Base-by-base conservation (phyloP, 176 grass and related monocot genomes). In the Ensete glaucum region DNA sequence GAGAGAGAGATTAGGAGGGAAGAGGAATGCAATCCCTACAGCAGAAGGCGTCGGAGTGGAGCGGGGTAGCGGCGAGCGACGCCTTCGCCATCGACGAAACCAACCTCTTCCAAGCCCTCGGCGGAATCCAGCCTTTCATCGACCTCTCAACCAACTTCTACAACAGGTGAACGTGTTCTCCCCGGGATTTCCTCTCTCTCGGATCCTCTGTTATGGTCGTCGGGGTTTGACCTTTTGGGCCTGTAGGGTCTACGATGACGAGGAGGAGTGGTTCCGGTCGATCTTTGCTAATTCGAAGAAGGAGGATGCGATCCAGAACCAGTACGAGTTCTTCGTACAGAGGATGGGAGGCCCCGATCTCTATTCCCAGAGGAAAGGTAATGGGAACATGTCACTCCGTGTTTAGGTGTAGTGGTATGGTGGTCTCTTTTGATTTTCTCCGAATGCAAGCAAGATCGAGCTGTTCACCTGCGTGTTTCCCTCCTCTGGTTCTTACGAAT, bases 61-160 rank as follows among this genome's bases (percentile, higher is more conserved):
- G 88, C 76, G 90, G 94, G 51, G 90, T 97, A 26, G 87, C 90
- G 14, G 79, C 82, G 3, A 82, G n/a, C 50, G 90, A 97, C 29
- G 90, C 90, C 67, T 93, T 97, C 72, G 88, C 88, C 79, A 89
- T 97, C 69, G 94, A 99, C 69, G 88, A 91, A 0, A 79, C 71
- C 58, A 99, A 99, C 89, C 14, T 94, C 73, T 99, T 91, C 78
- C 58, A 91, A 76, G 63, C 84, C 76, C 90, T 99, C 29, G 95
- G 95, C 62, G 95, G 90, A 57, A 24, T 82, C 80, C 88, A 93
- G 90, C 88, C 90, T 26, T 97, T 97, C 68, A 69, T 97, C 57
- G 84, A 99, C 53, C 90, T 99, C 53, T 99, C 88, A 68, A 99
- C 95, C 69, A 91, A 93, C 63, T 99, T 99, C 88, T 99, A 99